A percentile compares a stretch with the other conserved stretches of the same genome.
Conservation (phyloP, 1,284 basidiomycete genomes). For the Ceratobasidium papillatum region DNA sequence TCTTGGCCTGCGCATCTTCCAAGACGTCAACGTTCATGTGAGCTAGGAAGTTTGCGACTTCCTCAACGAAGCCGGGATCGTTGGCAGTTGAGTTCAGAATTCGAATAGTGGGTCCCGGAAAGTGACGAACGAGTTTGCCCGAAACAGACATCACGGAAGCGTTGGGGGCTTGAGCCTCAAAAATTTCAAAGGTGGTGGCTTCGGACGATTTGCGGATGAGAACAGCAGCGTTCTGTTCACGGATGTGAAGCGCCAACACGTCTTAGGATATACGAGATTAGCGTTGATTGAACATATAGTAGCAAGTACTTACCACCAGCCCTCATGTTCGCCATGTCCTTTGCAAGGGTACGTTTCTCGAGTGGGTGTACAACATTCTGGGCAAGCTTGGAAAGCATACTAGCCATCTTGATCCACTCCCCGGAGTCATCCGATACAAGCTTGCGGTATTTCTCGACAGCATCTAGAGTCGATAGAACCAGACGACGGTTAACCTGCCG, state of each 20-base stretch:
- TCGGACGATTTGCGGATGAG: slow-evolving; percentile 51
- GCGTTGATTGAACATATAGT: not conserved
- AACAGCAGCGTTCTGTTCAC: slow-evolving; percentile 58
- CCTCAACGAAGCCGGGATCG: slow-evolving; percentile 48
- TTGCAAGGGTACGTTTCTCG: not conserved
- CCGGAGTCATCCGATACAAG: not conserved
- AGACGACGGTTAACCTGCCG: not conserved
- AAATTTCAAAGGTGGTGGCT: slow-evolving; percentile 54
- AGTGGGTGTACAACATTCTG: not conserved
- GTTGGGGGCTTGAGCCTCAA: slow-evolving; percentile 54
- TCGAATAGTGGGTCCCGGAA: slow-evolving; percentile 49
- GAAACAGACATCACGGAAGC: slow-evolving; percentile 51
- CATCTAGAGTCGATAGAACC: not conserved
- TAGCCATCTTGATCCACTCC: not conserved
- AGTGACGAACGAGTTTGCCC: slow-evolving; percentile 55
- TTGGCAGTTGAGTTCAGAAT: slow-evolving; percentile 43
- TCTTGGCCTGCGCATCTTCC: slow-evolving; percentile 43
- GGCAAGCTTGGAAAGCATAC: not conserved
- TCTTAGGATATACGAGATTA: slow-evolving; percentile 44
- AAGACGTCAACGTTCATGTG: slow-evolving; percentile 50
- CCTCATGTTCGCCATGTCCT: slow-evolving; percentile 4
- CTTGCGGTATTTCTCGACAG: not conserved
- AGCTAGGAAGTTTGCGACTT: slow-evolving; percentile 52
- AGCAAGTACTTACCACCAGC: not conserved
- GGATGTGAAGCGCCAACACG: slow-evolving; percentile 53